Conservation (phyloP, 1,284 basidiomycete species). For the Moniliophthora roreri region DNA sequence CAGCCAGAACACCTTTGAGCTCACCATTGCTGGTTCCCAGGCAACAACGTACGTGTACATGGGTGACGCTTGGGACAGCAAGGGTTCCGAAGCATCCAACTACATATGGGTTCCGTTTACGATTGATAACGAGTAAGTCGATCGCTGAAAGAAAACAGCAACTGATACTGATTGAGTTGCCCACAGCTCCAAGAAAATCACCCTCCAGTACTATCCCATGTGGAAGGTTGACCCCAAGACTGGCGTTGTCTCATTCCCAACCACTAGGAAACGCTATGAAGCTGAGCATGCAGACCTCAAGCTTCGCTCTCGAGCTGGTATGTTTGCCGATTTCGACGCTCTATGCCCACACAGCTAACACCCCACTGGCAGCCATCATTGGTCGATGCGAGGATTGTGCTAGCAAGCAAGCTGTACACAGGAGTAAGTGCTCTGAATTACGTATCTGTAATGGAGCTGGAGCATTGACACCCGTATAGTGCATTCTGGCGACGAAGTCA, state of each 20-base stretch:
- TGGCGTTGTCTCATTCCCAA: slow-evolving; percentile 5
- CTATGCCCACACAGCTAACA: no score
- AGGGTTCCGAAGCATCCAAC: slow-evolving; percentile 15
- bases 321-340: no score
- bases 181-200: slow-evolving; percentile 9
- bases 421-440: no score
- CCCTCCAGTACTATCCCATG: slow-evolving; percentile 12
- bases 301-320: no score
- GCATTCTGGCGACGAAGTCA: no score
- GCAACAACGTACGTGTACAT: slow-evolving; percentile 27
- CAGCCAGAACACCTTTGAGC: slow-evolving; percentile 28
- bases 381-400: no score
- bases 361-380: no score
- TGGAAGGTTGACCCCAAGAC: slow-evolving; percentile 13
- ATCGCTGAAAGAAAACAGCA: background rate
- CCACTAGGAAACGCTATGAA: no score
- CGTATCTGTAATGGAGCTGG: no score
- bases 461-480: no score
- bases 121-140: background rate
- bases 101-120: slow-evolving; percentile 16
- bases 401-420: no score
- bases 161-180: background rate
- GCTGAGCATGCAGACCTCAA: no score
- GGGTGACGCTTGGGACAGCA: slow-evolving; percentile 28
- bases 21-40: slow-evolving; percentile 23